phyloP scores from a whole-genome alignment of 495 filamentous ascomycete species.

The Penicillium cinerascens region DNA sequence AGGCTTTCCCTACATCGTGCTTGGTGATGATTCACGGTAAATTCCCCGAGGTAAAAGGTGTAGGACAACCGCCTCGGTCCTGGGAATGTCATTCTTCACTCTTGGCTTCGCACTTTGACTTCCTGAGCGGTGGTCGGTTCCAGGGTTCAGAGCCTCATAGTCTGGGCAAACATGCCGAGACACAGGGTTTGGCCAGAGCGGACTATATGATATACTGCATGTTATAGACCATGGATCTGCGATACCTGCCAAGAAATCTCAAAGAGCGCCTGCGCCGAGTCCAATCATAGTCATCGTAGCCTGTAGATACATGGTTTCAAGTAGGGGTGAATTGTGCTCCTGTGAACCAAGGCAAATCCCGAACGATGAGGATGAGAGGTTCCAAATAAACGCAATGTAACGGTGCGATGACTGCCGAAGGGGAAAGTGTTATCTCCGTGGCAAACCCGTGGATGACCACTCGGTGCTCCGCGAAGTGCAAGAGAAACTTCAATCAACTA shows the following conservation, averaged over 20 bases:
- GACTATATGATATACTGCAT: not conserved
- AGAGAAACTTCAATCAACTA: not conserved
- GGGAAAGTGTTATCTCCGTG: conserved; percentile 3
- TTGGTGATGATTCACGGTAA: too few relatives aligned
- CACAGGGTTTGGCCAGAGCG: not conserved
- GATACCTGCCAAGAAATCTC: not conserved
- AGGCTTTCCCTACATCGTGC: too few relatives aligned
- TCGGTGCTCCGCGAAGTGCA: not conserved
- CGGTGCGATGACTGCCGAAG: conserved; percentile 4
- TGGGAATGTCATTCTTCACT: too few relatives aligned
- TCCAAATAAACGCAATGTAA: too few relatives aligned
- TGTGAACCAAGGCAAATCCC: too few relatives aligned
- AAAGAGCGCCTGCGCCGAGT: not conserved
- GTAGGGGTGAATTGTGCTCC: too few relatives aligned
- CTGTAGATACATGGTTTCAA: not conserved
- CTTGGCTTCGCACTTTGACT: not conserved
- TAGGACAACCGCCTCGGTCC: too few relatives aligned
- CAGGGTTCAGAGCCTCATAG: not conserved
- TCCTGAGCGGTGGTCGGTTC: not conserved
- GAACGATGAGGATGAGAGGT: too few relatives aligned
- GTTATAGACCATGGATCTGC: not conserved
- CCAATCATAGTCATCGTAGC: not conserved
- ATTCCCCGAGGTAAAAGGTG: too few relatives aligned
- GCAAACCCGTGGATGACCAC: conserved; percentile 8
- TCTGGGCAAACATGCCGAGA: not conserved